Conservation (phyloP, 2,329 filamentous ascomycete species). For the Aureobasidium sp. region DNA sequence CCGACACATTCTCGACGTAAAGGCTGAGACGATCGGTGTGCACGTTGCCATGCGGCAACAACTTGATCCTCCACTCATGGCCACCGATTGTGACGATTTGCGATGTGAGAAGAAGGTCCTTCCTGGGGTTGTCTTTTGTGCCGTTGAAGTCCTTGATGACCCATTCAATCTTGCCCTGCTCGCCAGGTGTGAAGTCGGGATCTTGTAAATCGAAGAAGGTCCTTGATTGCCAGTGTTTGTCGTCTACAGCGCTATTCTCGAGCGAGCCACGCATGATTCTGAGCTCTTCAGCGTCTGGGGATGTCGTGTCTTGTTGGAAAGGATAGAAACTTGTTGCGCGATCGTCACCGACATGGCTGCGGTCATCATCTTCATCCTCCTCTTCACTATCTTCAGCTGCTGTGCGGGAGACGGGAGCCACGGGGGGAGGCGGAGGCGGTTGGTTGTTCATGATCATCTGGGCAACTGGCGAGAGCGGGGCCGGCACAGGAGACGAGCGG, state of each 20-base stretch:
- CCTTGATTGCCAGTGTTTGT: slow-evolving; percentile 52
- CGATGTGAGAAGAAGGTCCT: slow-evolving; percentile 52
- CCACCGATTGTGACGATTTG: slow-evolving; percentile 50
- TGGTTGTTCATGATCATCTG: too few species aligned
- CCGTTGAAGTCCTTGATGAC: slow-evolving; percentile 52
- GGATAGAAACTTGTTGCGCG: slow-evolving; percentile 42
- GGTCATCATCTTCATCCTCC: slow-evolving; percentile 27
- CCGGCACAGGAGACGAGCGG: not conserved
- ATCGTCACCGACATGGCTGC: slow-evolving; percentile 18
- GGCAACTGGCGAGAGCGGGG: not conserved
- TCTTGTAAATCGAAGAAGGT: slow-evolving; percentile 52
- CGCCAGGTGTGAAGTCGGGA: slow-evolving; percentile 48
- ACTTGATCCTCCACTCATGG: slow-evolving; percentile 59
- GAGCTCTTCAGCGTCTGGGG: slow-evolving; percentile 51
- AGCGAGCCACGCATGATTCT: slow-evolving; percentile 47
- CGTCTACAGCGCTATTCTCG: slow-evolving; percentile 51
- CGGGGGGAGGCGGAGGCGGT: not conserved
- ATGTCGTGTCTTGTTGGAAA: slow-evolving; percentile 49
- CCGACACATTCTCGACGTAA: slow-evolving; percentile 55
- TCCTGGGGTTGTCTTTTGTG: slow-evolving; percentile 54
- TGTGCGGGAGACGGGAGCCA: not conserved
- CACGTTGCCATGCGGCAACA: slow-evolving; percentile 56
- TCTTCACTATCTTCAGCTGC: slow-evolving; percentile 22
- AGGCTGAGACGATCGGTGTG: slow-evolving; percentile 49
- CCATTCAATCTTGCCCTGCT: slow-evolving; percentile 54